Base-by-base conservation (phyloP, 116 monocot species). In the Dioscorea cayenensis region DNA sequence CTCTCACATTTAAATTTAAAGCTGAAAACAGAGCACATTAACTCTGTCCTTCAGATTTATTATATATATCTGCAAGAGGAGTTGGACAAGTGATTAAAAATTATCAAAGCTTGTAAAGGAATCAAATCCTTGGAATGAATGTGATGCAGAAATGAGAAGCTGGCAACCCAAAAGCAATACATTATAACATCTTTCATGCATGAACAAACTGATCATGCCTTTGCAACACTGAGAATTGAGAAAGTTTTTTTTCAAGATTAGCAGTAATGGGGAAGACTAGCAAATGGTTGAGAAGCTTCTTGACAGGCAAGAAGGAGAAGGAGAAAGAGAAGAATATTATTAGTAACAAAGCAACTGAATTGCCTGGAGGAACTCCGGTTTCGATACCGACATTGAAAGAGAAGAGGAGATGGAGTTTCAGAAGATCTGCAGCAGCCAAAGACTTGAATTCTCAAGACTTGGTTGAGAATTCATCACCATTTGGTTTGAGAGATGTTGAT, bases 371-470 rank as follows among this genome's bases (percentile, higher is more conserved):
- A 25, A 14, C 50, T 13, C 66, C 58, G 5, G 37, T 14, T 21
- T 50, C 75, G 22, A 37, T 66, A 60, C 74, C 73, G 7, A 51
- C 69, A 25, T 21, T 63, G 36, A 69, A 70, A 63, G 77, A 77
- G 74, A 82, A 74, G 74, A 65, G 70, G 36, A 64, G 82, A 38
- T 77, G 82, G 77, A 74, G 77, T 67, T 79, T 79, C 43, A 65
- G 72, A 14, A 66, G 79, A 28, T 61, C 72, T 7, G 60, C 64
- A 2, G 78, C 58, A 12, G 65, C 35, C 0, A 79, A 79, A 23
- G 72, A 79, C 0, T 22, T 64, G 63, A 65, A 36, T 52, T 68
- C 63, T 36, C 2, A 18, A 0, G 75, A 78, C 48, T 43, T 48
- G 5, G 49, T 58, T 0, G 64, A 51, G 12, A 51, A 67, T 8